Base-by-base conservation (phyloP, 1,284 basidiomycete species). In the Apiotrichum veenhuisii region DNA sequence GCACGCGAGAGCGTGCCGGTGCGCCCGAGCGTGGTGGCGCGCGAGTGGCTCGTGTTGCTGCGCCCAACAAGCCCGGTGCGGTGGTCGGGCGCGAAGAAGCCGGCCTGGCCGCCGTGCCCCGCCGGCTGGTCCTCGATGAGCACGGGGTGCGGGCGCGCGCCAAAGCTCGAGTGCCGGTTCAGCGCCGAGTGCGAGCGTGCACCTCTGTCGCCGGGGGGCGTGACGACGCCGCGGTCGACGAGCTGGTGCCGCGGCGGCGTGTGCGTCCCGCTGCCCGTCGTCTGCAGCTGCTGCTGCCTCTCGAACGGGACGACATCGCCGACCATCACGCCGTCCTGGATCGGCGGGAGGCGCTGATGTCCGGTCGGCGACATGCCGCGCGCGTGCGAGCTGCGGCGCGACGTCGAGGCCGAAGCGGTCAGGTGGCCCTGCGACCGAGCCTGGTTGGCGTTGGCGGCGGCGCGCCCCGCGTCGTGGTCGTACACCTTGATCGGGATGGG, bases 281-380 rank as follows among this genome's bases (percentile, higher is more conserved):
- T 65, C 57, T 77, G 75, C 40, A 75, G 61, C 44, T 71, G 51
- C 20, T 63, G 66, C 61, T 77, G 72, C 30, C 62, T 61, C 17
- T 67, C 54, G n/a, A 50, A 59, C 26, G 65, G 57, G 22, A 63
- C 56, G 49, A 68, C 59, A 30, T 73, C 65, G 50, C 66, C 73
- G 17, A 66, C 61, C 27, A 52, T 58, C 33, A 66, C 37, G 41
- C 14, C 30, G 37, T 50, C 57, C 30, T 52, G 52, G 33, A 58
- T 58, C 8, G 57, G 52, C 17, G 48, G 57, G 17, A 54, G 52
- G n/a, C 57, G 57, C 30, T 50, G 55, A 2, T 17, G 36, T 10
- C n/a, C 18, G 37, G 26, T 22, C 3, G 49, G 38, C 22, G 37
- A 41, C 5, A 33, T 26, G 1, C 36, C 7, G n/a, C 38, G 17